Evolutionary conservation across 2,329 filamentous ascomycete species (phyloP), one percentile per base, ranked within the genome.

Genomic region (Colletotrichum salicis): DNA sequence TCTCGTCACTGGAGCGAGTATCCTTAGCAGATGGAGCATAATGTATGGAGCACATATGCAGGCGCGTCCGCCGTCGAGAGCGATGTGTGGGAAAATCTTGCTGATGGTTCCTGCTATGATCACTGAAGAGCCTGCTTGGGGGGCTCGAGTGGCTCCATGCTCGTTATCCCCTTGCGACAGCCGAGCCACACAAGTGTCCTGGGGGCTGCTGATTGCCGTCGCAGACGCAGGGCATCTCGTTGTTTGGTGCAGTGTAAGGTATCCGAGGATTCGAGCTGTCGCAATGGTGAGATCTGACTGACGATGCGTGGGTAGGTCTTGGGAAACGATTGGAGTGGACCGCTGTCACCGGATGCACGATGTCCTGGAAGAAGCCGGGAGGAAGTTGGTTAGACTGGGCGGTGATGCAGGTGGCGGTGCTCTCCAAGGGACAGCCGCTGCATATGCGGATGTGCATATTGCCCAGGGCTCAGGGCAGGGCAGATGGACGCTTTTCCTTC

Each of bases 391-490:
- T 35, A 41, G 29, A 60, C 70, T 64, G 65, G 59, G 70, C 48
- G 66, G 59, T 71, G 70, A 71, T 71, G 70, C 70, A 71, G 59
- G 70, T 71, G 70, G 70, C 70, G 65, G 70, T 69, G 70, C 70
- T 48, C 55, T 48, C 41, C 67, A 29, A 48, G 57, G 48, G 51
- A 29, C 51, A 41, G 57, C 15, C 48, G 63, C 45, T 51, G 67
- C 56, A 61, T 65, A 67, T 70, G 37, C 37, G 67, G 48, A 61
- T 65, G 60, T 70, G 37, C 67, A 41, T 24, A 22, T 48, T 15
- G 33, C 52, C 37, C 52, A 64, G 62, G 62, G 56, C 58, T 19
- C 41, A 45, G 41, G 41, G 41, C 41, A 45, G 41, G 41, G 37
- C 33, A 29, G 27, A 22, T 31, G 31, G 19, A 22, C 19, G 33